Evolutionary conservation across 225 moss, liverwort and hornwort genomes (phyloP).

Genomic region (Straminergon stramineum): DNA sequence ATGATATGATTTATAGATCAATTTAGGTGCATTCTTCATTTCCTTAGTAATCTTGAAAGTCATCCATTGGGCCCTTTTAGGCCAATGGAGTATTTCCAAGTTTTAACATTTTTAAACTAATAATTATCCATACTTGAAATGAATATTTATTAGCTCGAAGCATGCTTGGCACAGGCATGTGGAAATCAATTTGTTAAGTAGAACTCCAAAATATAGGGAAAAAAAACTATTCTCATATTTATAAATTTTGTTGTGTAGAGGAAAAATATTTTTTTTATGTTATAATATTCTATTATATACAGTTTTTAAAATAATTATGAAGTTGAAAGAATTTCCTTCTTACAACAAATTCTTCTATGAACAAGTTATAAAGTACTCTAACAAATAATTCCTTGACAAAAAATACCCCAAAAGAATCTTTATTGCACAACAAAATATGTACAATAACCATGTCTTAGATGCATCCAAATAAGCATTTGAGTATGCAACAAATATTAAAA

Average conservation of each 20-base stretch:
- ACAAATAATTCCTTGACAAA: rapidly evolving
- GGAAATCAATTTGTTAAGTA: not conserved
- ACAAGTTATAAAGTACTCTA: not conserved
- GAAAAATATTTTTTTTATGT: no score
- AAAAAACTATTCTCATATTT: rapidly evolving
- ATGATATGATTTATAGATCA: no score
- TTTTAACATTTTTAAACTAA: not conserved
- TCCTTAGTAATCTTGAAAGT: not conserved
- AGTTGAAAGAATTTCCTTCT: not conserved
- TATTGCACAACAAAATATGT: not conserved
- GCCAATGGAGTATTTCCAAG: rapidly evolving
- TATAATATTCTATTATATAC: rapidly evolving
- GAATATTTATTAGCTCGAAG: rapidly evolving
- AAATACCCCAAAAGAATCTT: not conserved
- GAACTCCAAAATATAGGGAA: not conserved
- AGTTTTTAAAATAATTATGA: not conserved
- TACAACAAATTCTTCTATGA: not conserved
- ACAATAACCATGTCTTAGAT: not conserved
- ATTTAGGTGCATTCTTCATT: not conserved
- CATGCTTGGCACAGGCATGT: rapidly evolving
- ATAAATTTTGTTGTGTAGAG: rapidly evolving
- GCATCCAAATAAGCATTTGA: not conserved
- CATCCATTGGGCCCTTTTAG: not conserved
- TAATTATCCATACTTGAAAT: not conserved
- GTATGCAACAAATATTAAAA: not conserved